Conservation (phyloP, 2,329 filamentous ascomycete species). For the Aspergillus sp. region DNA sequence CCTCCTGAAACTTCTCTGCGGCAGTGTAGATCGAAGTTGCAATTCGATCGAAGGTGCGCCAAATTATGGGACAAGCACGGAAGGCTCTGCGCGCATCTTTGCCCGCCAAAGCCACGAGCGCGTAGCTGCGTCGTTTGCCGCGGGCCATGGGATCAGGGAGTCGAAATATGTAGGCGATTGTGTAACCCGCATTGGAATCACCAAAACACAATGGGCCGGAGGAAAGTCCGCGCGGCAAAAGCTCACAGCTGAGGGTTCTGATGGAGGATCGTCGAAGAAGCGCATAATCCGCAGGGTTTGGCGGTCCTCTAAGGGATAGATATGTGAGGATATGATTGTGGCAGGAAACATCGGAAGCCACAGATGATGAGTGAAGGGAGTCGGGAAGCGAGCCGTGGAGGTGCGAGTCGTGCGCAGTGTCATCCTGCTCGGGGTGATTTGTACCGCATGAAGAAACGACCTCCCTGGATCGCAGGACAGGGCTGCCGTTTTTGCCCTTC, state of each 20-base stretch:
- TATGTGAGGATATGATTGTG: conserved; percentile 60
- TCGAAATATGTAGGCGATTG: conserved; percentile 60
- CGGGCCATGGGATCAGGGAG: conserved; percentile 59
- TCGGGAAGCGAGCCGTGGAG: conserved; percentile 38
- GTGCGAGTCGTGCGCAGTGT: conserved; percentile 36
- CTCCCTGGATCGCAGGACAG: conserved; percentile 56
- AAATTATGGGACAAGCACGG: conserved; percentile 49
- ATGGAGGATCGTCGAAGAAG: conserved; percentile 58
- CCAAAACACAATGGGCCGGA: conserved; percentile 61
- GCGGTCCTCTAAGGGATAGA: conserved; percentile 57
- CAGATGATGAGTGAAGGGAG: conserved; percentile 42
- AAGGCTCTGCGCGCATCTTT: conserved; percentile 51
- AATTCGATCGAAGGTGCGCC: conserved; percentile 56
- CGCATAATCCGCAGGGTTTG: conserved; percentile 54
- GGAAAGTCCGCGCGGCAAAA: conserved; percentile 55
- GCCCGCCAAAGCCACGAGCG: conserved; percentile 57
- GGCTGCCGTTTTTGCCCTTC: conserved; percentile 52
- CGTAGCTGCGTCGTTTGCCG: conserved; percentile 57
- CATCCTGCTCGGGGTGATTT: conserved; percentile 37
- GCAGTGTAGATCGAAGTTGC: conserved; percentile 52
- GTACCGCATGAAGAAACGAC: conserved; percentile 53
- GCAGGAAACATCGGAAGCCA: conserved; percentile 47
- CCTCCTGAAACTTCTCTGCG: conserved; percentile 46
- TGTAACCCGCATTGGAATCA: conserved; percentile 56
- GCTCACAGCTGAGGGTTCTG: conserved; percentile 58